Conservation (phyloP, 208 protist species). For the Tritrichomonas musculus region DNA sequence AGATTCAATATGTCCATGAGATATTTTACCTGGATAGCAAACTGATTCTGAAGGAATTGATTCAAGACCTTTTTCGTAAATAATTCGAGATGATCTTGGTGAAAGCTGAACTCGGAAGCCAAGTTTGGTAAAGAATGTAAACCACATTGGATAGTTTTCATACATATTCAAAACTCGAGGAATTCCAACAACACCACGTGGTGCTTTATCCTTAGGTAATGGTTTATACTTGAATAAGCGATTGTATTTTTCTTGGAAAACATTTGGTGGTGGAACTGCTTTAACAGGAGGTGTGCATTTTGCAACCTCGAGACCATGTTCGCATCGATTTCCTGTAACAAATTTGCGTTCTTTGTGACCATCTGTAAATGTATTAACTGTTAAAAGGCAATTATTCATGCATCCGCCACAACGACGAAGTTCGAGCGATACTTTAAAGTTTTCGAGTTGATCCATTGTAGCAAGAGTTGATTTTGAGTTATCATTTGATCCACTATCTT, state of each 20-base stretch:
- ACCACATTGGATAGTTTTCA: neutral
- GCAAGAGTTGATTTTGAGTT: neutral
- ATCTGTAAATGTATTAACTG: neutral
- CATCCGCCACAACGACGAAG: neutral
- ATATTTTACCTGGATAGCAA: neutral
- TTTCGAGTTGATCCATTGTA: neutral
- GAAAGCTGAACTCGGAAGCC: neutral
- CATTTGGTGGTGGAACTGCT: neutral
- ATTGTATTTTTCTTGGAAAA: neutral
- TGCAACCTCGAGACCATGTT: neutral
- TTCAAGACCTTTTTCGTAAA: neutral
- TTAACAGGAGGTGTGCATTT: neutral
- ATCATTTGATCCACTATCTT: neutral
- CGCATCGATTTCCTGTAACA: neutral
- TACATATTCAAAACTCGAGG: neutral
- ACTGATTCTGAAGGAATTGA: neutral
- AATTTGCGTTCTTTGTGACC: neutral
- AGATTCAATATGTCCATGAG: neutral
- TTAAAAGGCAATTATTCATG: neutral
- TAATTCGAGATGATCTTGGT: neutral
- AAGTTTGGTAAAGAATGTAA: neutral
- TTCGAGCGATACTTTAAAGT: neutral
- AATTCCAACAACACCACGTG: neutral
- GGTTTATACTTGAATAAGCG: neutral
- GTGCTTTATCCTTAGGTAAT: neutral